Base-by-base conservation (phyloP, 257 asterid genomes). In the Nyctanthes arbortristis region DNA sequence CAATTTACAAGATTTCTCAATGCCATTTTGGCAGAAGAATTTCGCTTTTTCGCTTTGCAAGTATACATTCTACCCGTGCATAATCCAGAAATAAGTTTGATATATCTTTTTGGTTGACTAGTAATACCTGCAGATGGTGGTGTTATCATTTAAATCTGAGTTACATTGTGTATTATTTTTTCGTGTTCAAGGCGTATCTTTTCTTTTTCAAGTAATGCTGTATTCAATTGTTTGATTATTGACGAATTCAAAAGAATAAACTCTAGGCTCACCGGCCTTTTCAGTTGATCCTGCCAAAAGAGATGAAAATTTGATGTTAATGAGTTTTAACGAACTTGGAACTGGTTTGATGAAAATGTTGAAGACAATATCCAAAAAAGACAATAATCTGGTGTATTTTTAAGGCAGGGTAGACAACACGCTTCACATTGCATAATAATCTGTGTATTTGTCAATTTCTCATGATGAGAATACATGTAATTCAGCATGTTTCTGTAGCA, bases 1-100 rank as follows among this genome's bases (percentile, higher is more conserved):
- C 24, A 29, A 32, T 59, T 32, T 56, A 61, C 52, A 72, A 18
- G 68, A 36, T 68, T 68, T 12, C 58, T 49, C 47, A 57, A 55
- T 40, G 43, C 30, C 71, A 37, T 54, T 64, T 62, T 30, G 28
- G 2, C n/a, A 11, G 39, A 31, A 54, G 40, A 55, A 34, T 57
- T 61, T 59, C 14, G 14, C 49, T 13, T 28, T 37, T 68, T 52
- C 28, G n/a, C 52, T 32, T n/a, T 36, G 14, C 60, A 28, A 63
- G 40, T 63, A 8, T 12, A 3, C 62, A 61, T 13, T 55, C 31
- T 8, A n/a, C 16, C 7, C 4, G 5, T 40, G 35, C 35, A 32
- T 32, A 0, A 1, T 1, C 35, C 35, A n/a, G n/a, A 7, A 40
- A 11, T 39, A 39, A 2, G 14, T 39, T 39, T 39, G n/a, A 39